phyloP scores from a whole-genome alignment of 306 rosid genomes.

The Mimosa bimucronata region DNA sequence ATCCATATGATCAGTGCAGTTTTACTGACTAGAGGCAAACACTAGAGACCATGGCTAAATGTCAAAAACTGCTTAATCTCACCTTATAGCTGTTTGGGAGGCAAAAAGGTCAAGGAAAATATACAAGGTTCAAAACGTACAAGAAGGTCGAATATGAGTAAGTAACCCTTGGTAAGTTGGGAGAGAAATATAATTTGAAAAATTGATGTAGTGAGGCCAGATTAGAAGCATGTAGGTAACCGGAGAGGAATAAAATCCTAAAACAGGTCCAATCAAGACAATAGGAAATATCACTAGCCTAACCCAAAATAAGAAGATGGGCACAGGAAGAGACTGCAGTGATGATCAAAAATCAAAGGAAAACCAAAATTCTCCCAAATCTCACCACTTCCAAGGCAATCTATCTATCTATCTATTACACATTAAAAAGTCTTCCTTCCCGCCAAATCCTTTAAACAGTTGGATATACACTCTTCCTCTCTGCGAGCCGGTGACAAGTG shows the following conservation, averaged over 20 bases:
- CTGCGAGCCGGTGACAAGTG: too few species aligned
- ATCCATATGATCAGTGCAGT: neutral
- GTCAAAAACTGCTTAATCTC: neutral
- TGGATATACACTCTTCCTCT: too few species aligned
- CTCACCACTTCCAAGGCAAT: slow-evolving; percentile 40
- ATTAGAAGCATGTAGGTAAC: neutral
- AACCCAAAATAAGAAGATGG: slow-evolving; percentile 15
- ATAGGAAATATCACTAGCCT: neutral
- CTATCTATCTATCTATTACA: too few species aligned
- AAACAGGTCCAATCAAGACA: neutral
- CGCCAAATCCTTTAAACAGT: too few species aligned
- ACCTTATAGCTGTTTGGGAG: neutral
- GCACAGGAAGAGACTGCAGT: slow-evolving; percentile 9
- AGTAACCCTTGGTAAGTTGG: neutral
- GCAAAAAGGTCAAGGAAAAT: neutral
- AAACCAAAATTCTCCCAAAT: slow-evolving; percentile 33
- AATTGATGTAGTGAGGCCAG: neutral
- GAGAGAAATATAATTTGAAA: too few species aligned
- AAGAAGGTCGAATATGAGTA: neutral
- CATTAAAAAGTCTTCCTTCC: too few species aligned
- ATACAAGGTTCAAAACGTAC: neutral
- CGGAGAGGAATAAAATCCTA: neutral
- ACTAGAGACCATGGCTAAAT: neutral
- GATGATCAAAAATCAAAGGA: neutral
- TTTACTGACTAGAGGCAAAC: neutral